Conservation (phyloP, 257 asterid genomes). For the Solanum phureja region DNA sequence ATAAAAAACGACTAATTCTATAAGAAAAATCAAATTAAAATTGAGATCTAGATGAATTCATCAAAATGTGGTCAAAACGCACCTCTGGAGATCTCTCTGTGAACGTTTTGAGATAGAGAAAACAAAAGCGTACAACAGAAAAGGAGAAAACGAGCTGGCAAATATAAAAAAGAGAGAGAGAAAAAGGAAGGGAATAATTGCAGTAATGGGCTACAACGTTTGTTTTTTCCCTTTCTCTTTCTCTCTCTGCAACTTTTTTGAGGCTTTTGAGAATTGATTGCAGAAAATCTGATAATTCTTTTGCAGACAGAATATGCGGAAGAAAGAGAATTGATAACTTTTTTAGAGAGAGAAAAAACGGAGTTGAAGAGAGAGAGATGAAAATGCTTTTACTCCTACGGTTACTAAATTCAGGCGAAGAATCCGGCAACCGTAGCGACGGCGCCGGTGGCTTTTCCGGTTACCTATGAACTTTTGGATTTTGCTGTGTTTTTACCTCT, state of each 20-base stretch:
- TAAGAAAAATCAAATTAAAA: neutral
- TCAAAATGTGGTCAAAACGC: neutral
- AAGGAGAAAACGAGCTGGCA: neutral
- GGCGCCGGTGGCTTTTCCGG: neutral
- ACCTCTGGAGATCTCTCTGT: neutral
- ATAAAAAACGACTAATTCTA: neutral
- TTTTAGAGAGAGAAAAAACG: neutral
- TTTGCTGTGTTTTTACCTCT: neutral
- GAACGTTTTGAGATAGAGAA: neutral
- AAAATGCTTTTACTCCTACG: neutral
- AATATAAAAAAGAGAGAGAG: neutral
- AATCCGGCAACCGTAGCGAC: neutral
- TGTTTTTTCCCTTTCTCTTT: neutral
- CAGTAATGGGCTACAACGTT: neutral
- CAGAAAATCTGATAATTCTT: neutral
- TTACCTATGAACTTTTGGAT: neutral
- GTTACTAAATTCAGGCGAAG: neutral
- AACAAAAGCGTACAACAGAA: neutral
- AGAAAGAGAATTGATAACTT: neutral
- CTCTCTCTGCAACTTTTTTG: neutral
- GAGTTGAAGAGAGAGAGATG: neutral
- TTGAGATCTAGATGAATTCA: neutral
- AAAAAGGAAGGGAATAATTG: neutral
- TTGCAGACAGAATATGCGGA: neutral
- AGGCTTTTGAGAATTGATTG: neutral